Evolutionary conservation across 805 yeast species (phyloP).

Genomic region (Maudiozyma serrabonitensis): DNA sequence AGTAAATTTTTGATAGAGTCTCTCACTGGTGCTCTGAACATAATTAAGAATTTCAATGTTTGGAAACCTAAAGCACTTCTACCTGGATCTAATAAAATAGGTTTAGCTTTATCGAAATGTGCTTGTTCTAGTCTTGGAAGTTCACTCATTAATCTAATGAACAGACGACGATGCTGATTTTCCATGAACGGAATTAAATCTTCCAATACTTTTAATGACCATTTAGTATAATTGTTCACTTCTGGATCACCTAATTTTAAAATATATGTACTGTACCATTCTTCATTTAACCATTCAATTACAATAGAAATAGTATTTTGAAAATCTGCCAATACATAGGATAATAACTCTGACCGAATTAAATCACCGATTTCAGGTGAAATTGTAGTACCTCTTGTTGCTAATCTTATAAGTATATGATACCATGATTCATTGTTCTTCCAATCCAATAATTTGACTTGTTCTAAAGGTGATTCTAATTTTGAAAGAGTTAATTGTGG

Average conservation of each 20-base stretch:
- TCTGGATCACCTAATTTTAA: conserved; percentile 2
- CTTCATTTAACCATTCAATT: conserved; percentile 91
- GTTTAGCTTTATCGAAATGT: conserved; percentile 54
- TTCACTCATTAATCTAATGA: conserved; percentile 78
- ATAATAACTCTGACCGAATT: conserved; percentile 61
- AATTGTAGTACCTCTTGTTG: conserved; percentile 64
- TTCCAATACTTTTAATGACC: conserved; percentile 67
- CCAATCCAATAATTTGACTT: conserved; percentile 37
- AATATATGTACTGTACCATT: conserved; percentile 59
- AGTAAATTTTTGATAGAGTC: conserved; percentile 24
- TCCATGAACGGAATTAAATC: conserved; percentile 79
- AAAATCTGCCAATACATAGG: conserved; percentile 64
- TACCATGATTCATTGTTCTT: conserved; percentile 68
- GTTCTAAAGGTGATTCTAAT: conserved; percentile 11
- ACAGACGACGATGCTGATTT: conserved; percentile 64
- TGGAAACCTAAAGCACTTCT: conserved; percentile 73
- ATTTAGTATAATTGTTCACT: conserved; percentile 41
- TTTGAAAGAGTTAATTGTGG: not conserved
- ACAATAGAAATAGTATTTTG: conserved; percentile 63
- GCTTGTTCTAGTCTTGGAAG: conserved; percentile 63
- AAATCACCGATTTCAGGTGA: conserved; percentile 42
- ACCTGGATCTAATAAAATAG: conserved; percentile 78
- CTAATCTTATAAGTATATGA: conserved; percentile 59
- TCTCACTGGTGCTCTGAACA: conserved; percentile 85
- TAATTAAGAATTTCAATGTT: conserved; percentile 69